phyloP scores from a whole-genome alignment of 371 early-diverging fungal genomes.

The Mucor sp. region DNA sequence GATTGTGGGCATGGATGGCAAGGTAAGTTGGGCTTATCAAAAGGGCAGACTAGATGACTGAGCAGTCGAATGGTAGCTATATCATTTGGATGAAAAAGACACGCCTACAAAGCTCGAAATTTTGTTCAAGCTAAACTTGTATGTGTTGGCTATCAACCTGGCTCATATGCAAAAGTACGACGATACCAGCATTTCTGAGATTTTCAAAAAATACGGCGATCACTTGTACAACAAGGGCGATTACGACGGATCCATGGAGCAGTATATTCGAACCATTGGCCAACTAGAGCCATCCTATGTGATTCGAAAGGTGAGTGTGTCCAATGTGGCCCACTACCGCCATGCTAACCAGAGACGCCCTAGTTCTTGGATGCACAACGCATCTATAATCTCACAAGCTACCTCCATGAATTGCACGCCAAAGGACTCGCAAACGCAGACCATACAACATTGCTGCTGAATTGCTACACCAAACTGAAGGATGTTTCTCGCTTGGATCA shows the following conservation, averaged over 20 bases:
- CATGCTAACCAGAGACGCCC: neutral
- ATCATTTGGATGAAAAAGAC: slow-evolving; percentile 85
- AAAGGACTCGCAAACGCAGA: slow-evolving; percentile 86
- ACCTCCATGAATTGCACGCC: slow-evolving; percentile 88
- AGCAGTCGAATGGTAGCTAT: slow-evolving; percentile 49
- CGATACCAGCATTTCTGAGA: slow-evolving; percentile 79
- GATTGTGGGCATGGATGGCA: slow-evolving; percentile 79
- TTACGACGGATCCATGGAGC: slow-evolving; percentile 88
- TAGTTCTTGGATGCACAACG: slow-evolving; percentile 92
- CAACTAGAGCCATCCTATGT: slow-evolving; percentile 95
- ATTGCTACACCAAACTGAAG: slow-evolving; percentile 95
- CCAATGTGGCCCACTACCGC: too few species aligned
- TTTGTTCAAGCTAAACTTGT: slow-evolving; percentile 85
- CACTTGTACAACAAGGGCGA: slow-evolving; percentile 82
- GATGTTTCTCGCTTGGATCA: slow-evolving; percentile 80
- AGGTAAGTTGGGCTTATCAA: slow-evolving; percentile 43
- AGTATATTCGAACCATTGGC: slow-evolving; percentile 90
- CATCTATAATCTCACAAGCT: slow-evolving; percentile 85
- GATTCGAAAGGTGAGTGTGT: slow-evolving; percentile 74
- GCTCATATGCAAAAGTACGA: slow-evolving; percentile 77
- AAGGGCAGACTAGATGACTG: neutral
- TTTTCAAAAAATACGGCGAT: slow-evolving; percentile 93
- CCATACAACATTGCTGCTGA: slow-evolving; percentile 93
- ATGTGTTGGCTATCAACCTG: slow-evolving; percentile 82
- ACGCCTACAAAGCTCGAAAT: slow-evolving; percentile 85